A percentile compares a stretch with the other conserved stretches of the same genome.
phyloP scores from a whole-genome alignment of 2,329 filamentous ascomycete genomes.

The Penicillium sp. region DNA sequence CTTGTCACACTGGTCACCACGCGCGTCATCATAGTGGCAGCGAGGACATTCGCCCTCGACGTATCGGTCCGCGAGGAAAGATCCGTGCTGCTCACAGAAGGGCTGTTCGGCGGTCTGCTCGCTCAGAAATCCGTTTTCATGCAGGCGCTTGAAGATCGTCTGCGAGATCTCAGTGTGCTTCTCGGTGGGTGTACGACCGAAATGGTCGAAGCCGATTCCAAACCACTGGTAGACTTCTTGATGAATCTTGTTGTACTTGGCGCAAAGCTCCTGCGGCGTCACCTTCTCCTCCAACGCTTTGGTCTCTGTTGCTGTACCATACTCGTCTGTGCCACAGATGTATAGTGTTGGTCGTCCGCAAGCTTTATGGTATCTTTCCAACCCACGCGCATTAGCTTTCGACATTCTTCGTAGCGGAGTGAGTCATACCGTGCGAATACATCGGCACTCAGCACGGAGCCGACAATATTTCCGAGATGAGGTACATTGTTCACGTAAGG shows the following conservation, averaged over 20 bases:
- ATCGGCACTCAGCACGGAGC: conserved; percentile 81
- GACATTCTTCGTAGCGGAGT: conserved; percentile 49
- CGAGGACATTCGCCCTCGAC: conserved; percentile 46
- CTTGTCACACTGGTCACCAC: conserved; percentile 69
- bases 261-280: conserved; percentile 76
- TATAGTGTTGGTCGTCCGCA: conserved; percentile 74
- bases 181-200: conserved; percentile 82
- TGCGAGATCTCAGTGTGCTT: conserved; percentile 92
- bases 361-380: conserved; percentile 68
- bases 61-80: conserved; percentile 74
- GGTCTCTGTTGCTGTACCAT: conserved; percentile 92
- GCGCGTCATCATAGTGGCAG: conserved; percentile 60
- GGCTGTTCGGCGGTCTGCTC: conserved; percentile 84
- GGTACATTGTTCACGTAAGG: conserved; percentile 77
- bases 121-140: conserved; percentile 80
- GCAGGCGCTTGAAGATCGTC: conserved; percentile 79
- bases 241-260: conserved; percentile 88
- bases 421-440: conserved; percentile 57
- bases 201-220: conserved; percentile 88
- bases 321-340: conserved; percentile 87
- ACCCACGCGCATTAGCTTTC: conserved; percentile 15
- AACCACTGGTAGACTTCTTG: conserved; percentile 95
- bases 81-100: conserved; percentile 64
- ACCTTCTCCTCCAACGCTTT: conserved; percentile 85
- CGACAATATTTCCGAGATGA: conserved; percentile 83